Evolutionary conservation across 805 yeast species (phyloP), one percentile per base, ranked within the genome.

Genomic region (Martiniozyma abietophila): DNA sequence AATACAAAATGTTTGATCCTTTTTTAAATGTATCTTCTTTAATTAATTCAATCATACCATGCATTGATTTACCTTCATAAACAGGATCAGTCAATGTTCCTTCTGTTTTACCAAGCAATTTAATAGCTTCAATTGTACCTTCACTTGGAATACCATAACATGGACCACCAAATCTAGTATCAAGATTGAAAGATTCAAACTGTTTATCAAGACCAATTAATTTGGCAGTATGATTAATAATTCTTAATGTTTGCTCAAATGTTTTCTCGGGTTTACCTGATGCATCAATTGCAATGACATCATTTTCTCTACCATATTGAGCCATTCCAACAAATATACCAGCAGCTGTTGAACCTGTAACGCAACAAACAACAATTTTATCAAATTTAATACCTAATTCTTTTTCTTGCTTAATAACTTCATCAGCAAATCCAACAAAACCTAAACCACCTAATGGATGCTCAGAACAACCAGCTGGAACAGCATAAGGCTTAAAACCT

Each of bases 401-500:
- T 29, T 55, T 55, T 40, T 56, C 61, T 44, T 56, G 61, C 34
- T 55, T 42, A 17, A 54, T 38, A 23, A 56, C 49, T 40, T 56
- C 61, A 39, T 56, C 56, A 15, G 50, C 61, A 42, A 54, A 56
- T 18, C 59, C 59, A 29, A 56, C 61, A 30, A 56, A 56, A 25
- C 61, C 61, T 29, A 56, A 45, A 30, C 60, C 61, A 38, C 61
- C 61, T 31, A 49, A 54, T 25, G 51, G 51, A 36, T 56, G 61
- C 37, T 56, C 61, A 16, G 61, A 56, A 36, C 60, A 55, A 25
- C 60, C 62, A 5, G 62, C 62, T 31, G 62, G 62, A 38, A 56
- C 59, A 11, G 61, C 58, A 29, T 53, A 56, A 29, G 62, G 62
- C 29, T 57, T 57, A 35, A 41, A 47, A 18, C 62, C 62, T 27